A percentile compares a stretch with the other conserved stretches of the same genome.
Conservation (phyloP, 2,329 filamentous ascomycete genomes). For the Colletotrichum paranaense region DNA sequence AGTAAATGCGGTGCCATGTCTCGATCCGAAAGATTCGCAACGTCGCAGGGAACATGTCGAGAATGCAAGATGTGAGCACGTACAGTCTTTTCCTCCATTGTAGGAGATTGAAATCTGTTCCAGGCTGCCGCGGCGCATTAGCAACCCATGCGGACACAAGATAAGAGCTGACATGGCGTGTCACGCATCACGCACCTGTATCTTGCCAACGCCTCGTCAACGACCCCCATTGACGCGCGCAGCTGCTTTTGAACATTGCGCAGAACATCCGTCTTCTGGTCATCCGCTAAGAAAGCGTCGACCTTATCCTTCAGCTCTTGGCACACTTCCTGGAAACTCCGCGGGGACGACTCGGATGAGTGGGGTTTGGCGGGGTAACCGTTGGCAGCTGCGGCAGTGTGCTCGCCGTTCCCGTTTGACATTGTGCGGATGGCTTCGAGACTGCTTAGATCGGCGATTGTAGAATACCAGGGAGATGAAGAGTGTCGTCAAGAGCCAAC, state of each 20-base stretch:
- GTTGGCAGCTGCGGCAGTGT: slow-evolving; percentile 16
- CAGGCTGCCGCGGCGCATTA: slow-evolving; percentile 60
- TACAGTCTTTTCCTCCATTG: slow-evolving; percentile 96
- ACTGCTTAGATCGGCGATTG: background rate
- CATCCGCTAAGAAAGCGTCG: slow-evolving; percentile 72
- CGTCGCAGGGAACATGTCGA: background rate
- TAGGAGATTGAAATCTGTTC: slow-evolving; percentile 90
- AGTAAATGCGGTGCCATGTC: no score
- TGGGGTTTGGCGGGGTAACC: slow-evolving; percentile 35
- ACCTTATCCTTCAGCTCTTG: slow-evolving; percentile 69
- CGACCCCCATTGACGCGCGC: slow-evolving; percentile 76
- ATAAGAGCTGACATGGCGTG: slow-evolving; percentile 12
- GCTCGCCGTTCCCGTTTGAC: slow-evolving; percentile 20
- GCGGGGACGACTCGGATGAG: slow-evolving; percentile 27
- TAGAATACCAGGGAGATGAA: background rate
- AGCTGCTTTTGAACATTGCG: slow-evolving; percentile 79
- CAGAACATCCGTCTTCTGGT: slow-evolving; percentile 67
- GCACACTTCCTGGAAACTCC: slow-evolving; percentile 54
- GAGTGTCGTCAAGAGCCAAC: background rate
- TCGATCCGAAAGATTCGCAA: background rate
- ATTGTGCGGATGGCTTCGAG: background rate
- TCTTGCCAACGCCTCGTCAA: slow-evolving; percentile 78
- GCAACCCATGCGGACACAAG: background rate
- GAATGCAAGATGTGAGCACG: background rate
- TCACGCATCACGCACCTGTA: slow-evolving; percentile 76